Evolutionary conservation across 805 yeast genomes (phyloP), one percentile per base, ranked within the genome.

Genomic region (Saturnispora saitoi): DNA sequence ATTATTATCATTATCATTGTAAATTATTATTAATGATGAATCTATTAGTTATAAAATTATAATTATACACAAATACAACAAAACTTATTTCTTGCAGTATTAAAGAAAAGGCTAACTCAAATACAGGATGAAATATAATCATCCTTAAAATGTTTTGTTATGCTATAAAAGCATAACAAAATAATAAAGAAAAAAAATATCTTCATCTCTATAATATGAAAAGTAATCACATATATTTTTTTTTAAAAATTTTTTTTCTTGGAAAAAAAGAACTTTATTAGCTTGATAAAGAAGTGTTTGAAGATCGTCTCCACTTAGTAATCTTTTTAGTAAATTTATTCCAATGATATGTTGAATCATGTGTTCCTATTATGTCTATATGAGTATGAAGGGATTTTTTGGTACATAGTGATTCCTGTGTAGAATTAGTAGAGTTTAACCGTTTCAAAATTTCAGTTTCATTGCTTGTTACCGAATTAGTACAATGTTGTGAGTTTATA

Each of bases 281-380:
- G n/a, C 26, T 28, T 17, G 29, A 32, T 26, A 47, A 34, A 4
- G 61, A 56, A 31, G 60, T 47, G 49, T 53, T 58, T 2, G 68
- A 62, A 12, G 60, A 51, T 30, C 68, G 51, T 50, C 64, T 58
- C 66, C 66, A 50, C 32, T 41, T 60, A 40, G 56, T 59, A n/a
- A 63, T 52, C 43, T 60, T 63, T 34, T 55, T 60, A 4, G 62
- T 59, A 14, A 62, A 32, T 42, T 58, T 61, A 41, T 52, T 51
- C 60, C 62, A 60, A 15, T 57, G 48, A 24, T 46, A 34, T 4
- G 11, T 46, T n/a, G 39, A 34, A 11, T 34, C 49, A 5, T 29
- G 36, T 7, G 29, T n/a, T 15, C 26, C 39, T 29, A 39, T 36
- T 30, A 36, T 26, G 22, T 15, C 17, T 4, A 37, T 20, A 12